Conservation (phyloP, 2,329 filamentous ascomycete species). For the Calonectria hawksworthii region DNA sequence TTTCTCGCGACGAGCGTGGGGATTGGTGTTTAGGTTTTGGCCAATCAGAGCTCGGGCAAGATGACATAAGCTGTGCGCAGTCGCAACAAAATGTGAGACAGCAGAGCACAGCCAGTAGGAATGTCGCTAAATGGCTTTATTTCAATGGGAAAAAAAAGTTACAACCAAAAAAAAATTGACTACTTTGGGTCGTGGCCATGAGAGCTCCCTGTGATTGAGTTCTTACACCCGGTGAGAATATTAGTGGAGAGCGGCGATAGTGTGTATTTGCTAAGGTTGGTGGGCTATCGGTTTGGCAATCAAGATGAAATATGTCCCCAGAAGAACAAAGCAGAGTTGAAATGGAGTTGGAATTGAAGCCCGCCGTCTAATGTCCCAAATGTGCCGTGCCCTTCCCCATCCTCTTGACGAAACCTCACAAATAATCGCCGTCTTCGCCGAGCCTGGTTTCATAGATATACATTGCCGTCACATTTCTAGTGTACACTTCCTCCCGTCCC, state of each 20-base stretch:
- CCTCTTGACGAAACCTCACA: constrained; percentile 17
- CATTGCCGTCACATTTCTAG: constrained; percentile 43
- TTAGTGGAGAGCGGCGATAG: neutral
- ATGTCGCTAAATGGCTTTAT: neutral
- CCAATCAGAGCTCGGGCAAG: constrained; percentile 40
- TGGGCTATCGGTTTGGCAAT: neutral
- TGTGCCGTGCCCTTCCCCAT: constrained; percentile 19
- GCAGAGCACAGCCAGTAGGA: neutral
- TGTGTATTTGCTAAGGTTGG: neutral
- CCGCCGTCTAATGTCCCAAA: constrained; percentile 40
- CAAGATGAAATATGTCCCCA: neutral
- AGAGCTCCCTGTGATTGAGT: no score
- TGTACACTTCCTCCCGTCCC: constrained; percentile 41
- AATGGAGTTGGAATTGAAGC: constrained; percentile 37
- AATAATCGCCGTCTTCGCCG: constrained; percentile 29
- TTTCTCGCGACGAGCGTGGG: constrained; percentile 40
- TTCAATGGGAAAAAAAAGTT: neutral
- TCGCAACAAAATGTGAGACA: neutral
- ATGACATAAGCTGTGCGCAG: constrained; percentile 41
- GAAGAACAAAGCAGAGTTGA: constrained; percentile 15
- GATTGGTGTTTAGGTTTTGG: constrained; percentile 22
- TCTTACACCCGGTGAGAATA: neutral
- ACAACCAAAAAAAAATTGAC: neutral
- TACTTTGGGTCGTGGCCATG: no score
- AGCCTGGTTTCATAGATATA: constrained; percentile 46